A percentile compares a stretch with the other conserved stretches of the same genome.
phyloP scores from a whole-genome alignment of 139 green algal species.

The Desmodesmus armatus region DNA sequence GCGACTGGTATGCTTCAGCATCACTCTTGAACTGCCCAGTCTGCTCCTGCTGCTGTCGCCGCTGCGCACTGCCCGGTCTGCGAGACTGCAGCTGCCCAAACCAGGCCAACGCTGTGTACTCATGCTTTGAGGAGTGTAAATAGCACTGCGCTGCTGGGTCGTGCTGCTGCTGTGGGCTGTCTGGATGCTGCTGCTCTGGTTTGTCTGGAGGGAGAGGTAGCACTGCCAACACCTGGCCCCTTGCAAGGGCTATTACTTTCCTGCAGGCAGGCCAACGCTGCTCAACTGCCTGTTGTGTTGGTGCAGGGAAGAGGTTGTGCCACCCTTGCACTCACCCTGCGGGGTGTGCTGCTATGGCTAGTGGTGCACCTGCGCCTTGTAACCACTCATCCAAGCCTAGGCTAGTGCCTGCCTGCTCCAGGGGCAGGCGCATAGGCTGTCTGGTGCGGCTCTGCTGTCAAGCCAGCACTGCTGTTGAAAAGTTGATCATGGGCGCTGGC shows the following conservation, averaged over 20 bases:
- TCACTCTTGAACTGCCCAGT: neutral
- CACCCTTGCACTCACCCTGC: constrained; percentile 21
- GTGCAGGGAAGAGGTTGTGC: too few species aligned
- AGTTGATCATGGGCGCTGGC: too few species aligned
- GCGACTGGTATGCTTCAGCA: neutral
- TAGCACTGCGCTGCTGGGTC: neutral
- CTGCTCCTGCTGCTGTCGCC: constrained; percentile 16
- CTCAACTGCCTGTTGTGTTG: too few species aligned
- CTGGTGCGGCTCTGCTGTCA: neutral
- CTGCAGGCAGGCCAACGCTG: neutral
- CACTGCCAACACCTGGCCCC: neutral
- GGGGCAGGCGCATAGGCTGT: neutral
- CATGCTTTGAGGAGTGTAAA: constrained; percentile 12
- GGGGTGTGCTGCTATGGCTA: constrained; percentile 29
- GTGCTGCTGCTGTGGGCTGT: constrained; percentile 3
- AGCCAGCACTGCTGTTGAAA: too few species aligned
- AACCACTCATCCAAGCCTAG: constrained; percentile 20
- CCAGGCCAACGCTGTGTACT: constrained; percentile 23
- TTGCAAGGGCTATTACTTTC: constrained; percentile 10
- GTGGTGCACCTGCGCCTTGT: neutral
- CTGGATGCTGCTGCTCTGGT: neutral
- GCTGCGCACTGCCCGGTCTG: neutral
- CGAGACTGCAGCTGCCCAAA: constrained; percentile 27
- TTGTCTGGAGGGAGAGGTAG: neutral
- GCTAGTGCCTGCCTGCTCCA: neutral